Percentiles rank a stretch among this genome's conserved stretches.
Evolutionary conservation across 257 asterid species (phyloP).

Genomic region (Paulownia fortunei): DNA sequence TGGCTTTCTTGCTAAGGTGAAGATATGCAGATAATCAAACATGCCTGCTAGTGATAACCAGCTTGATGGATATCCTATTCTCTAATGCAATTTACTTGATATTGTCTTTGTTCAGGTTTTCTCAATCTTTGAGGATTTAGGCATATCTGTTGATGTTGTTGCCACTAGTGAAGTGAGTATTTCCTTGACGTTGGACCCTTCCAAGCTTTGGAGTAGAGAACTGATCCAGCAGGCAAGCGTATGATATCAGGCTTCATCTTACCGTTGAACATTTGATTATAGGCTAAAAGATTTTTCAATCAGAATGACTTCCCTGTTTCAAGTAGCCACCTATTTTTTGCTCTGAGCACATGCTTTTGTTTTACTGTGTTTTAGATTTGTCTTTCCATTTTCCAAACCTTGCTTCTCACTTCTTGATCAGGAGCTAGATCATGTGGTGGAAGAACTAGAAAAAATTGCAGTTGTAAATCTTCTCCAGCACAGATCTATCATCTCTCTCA

Average conservation of each 20-base stretch:
- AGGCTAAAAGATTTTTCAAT: neutral
- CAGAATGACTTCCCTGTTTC: conserved; percentile 18
- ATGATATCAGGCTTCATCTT: conserved; percentile 26
- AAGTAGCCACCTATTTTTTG: neutral
- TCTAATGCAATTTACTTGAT: conserved; percentile 22
- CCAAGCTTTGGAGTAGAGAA: conserved; percentile 97
- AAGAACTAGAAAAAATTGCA: conserved; percentile 77
- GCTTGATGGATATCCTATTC: neutral
- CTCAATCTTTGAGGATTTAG: conserved; percentile 84
- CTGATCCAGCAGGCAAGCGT: conserved; percentile 92
- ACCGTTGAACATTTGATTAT: neutral
- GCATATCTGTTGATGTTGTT: conserved; percentile 95
- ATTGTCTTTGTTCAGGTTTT: conserved; percentile 62
- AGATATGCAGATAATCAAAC: conserved; percentile 12
- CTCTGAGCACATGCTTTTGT: neutral
- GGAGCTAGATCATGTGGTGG: conserved; percentile 78
- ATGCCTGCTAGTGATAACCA: neutral
- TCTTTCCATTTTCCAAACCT: neutral
- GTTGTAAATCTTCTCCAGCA: conserved; percentile 72
- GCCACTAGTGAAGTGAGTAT: conserved; percentile 97
- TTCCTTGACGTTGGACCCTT: conserved; percentile 90
- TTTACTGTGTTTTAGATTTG: neutral
- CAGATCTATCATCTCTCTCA: conserved; percentile 76
- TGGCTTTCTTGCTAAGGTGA: conserved; percentile 93
- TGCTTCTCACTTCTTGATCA: conserved; percentile 30